Percentiles rank a stretch among this genome's conserved stretches.
Conservation (phyloP, 345 rosid species). For the Salix exigua region DNA sequence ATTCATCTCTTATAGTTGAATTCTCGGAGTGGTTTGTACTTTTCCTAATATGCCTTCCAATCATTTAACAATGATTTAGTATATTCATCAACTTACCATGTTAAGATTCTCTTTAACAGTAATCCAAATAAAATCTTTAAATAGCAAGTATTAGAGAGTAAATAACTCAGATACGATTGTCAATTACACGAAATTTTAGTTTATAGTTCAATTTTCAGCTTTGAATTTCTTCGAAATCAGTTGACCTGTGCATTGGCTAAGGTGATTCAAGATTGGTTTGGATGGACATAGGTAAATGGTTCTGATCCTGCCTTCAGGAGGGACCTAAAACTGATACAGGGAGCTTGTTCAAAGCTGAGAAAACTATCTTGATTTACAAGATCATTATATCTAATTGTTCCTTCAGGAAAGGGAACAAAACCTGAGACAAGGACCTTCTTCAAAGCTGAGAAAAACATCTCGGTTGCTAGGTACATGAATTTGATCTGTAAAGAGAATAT, state of each 20-base stretch:
- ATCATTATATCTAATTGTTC: not conserved
- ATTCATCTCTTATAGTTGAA: not conserved
- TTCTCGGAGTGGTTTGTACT: not conserved
- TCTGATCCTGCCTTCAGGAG: not conserved
- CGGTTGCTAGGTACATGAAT: not conserved
- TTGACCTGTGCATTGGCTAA: not conserved
- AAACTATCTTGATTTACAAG: not conserved
- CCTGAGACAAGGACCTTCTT: not conserved
- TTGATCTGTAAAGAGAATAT: not conserved
- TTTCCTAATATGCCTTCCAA: not conserved
- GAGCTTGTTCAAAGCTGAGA: not conserved
- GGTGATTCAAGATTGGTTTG: not conserved
- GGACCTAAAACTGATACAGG: not conserved
- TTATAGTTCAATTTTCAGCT: not conserved
- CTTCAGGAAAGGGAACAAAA: not conserved
- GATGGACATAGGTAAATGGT: not conserved
- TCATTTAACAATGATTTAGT: not conserved
- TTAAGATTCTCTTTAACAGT: not conserved
- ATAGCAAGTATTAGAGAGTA: not conserved
- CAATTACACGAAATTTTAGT: not conserved
- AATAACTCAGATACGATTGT: not conserved
- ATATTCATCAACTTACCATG: not conserved
- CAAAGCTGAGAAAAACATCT: not conserved
- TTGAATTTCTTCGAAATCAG: not conserved
- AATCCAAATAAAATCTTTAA: not conserved